Evolutionary conservation across 176 grass and related monocot genomes (phyloP), one percentile per base, ranked within the genome.

Genomic region (Saccharum spontaneum): DNA sequence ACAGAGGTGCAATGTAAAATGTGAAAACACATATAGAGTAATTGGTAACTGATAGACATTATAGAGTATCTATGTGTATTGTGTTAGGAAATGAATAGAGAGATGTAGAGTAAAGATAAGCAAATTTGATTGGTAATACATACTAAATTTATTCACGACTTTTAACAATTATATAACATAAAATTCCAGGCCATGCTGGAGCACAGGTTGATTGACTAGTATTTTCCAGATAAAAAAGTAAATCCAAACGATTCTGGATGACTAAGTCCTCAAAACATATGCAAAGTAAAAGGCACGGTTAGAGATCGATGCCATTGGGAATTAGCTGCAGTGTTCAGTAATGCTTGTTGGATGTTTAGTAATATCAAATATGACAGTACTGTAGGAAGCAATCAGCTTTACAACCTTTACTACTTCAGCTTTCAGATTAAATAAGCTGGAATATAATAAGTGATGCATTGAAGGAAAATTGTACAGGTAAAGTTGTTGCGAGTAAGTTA

Each of bases 351-450:
- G 60, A 28, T 28, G 60, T 18, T 55, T 40, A 79, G 67, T 79
- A 72, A 71, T 66, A 80, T 80, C 7, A 30, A 44, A 74, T 13
- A 67, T 30, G 17, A 33, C 17, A 74, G 26, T n/a, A 85, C 8
- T 59, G 18, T 18, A n/a, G 23, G 28, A 48, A 76, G 22, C 26
- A 65, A 26, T 30, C 39, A 68, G 28, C 2, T 5, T 39, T 67
- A 28, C 13, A 15, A n/a, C 37, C 3, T 5, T 54, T 67, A 28
- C 14, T n/a, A 43, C 40, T 38, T 66, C 40, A 54, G 69, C 43
- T 33, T 65, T 40, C 22, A 55, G 77, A n/a, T 79, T 66, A 86
- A 12, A 71, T 59, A 67, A 84, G 60, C 26, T 84, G 59, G 37
- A 79, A 52, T 4, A 1, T 14, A 17, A 4, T 48, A 64, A 40